These are phyloP conservation scores for Cruciata laevipes DNA, from an alignment of 257 asterid genomes.

Conservation along the genomic window DNA sequence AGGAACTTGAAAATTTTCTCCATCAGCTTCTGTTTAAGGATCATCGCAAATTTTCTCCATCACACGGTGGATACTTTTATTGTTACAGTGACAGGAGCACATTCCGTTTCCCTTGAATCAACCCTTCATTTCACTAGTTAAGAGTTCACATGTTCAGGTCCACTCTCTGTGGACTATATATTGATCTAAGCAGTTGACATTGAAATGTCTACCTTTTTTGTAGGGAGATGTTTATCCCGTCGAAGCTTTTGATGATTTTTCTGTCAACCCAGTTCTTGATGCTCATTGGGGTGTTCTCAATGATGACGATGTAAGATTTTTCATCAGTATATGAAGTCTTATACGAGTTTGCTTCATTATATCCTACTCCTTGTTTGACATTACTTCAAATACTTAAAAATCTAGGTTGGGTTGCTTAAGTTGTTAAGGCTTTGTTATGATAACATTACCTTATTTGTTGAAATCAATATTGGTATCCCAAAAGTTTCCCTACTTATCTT, in stretches of 20 bases:
- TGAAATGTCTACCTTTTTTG: slow-evolving; percentile 15
- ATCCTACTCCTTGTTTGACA: neutral
- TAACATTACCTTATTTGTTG: neutral
- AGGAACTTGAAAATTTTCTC: too few relatives aligned
- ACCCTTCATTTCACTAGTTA: neutral
- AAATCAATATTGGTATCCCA: neutral
- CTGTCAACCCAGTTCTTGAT: slow-evolving; percentile 78
- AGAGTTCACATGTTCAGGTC: neutral
- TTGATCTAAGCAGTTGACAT: neutral
- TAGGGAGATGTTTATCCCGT: slow-evolving; percentile 99
- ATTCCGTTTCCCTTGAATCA: neutral
- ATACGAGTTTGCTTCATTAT: slow-evolving; percentile 10
- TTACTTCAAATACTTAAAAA: neutral
- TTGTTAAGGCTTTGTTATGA: neutral
- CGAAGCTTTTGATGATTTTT: slow-evolving; percentile 47
- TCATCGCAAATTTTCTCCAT: too few relatives aligned
- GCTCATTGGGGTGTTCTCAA: slow-evolving; percentile 98
- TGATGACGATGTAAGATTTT: slow-evolving; percentile 76
- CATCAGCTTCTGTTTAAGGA: too few relatives aligned
- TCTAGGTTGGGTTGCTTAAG: neutral
- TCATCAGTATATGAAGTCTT: neutral
- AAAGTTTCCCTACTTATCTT: neutral
- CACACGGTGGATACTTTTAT: neutral
- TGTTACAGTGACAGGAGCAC: too few relatives aligned
- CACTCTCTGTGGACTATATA: too few relatives aligned